A percentile compares a stretch with the other conserved stretches of the same genome.
These are phyloP conservation scores for Salix viminalis DNA, from an alignment of 345 rosid species.

Conservation along the genomic window DNA sequence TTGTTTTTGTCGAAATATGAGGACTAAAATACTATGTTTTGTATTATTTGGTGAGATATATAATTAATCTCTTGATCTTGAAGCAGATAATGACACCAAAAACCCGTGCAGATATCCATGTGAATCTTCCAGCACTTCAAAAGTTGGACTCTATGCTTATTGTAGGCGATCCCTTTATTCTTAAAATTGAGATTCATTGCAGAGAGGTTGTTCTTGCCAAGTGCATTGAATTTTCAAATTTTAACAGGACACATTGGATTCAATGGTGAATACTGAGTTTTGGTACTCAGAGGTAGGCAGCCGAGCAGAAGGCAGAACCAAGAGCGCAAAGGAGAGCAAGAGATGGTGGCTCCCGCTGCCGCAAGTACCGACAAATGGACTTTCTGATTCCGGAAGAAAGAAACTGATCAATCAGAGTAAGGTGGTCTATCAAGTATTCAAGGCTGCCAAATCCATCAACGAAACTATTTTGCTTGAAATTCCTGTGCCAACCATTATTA, in stretches of 20 bases:
- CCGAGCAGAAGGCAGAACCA: conserved; percentile 70
- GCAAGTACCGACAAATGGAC: conserved; percentile 74
- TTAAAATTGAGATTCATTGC: neutral
- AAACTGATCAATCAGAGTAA: conserved; percentile 50
- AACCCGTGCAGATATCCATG: conserved; percentile 82
- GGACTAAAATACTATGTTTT: neutral
- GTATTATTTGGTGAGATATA: conserved; percentile 11
- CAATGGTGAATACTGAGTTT: conserved; percentile 81
- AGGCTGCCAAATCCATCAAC: conserved; percentile 88
- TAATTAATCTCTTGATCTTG: conserved; percentile 20
- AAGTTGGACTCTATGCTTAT: conserved; percentile 89
- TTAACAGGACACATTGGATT: conserved; percentile 71
- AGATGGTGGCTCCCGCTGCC: conserved; percentile 98
- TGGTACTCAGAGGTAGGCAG: conserved; percentile 88
- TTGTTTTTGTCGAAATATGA: neutral
- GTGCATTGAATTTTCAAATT: conserved; percentile 5
- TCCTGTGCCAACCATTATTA: conserved; percentile 67
- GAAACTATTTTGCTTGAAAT: conserved; percentile 80
- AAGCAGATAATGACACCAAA: conserved; percentile 91
- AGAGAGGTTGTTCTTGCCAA: neutral
- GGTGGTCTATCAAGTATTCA: conserved; percentile 80
- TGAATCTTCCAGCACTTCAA: conserved; percentile 95
- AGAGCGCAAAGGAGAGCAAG: conserved; percentile 64
- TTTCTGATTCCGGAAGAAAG: conserved; percentile 65
- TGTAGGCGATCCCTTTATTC: conserved; percentile 45